Conservation (phyloP, 2,329 filamentous ascomycete species). For the Alternaria angustiovoidea region DNA sequence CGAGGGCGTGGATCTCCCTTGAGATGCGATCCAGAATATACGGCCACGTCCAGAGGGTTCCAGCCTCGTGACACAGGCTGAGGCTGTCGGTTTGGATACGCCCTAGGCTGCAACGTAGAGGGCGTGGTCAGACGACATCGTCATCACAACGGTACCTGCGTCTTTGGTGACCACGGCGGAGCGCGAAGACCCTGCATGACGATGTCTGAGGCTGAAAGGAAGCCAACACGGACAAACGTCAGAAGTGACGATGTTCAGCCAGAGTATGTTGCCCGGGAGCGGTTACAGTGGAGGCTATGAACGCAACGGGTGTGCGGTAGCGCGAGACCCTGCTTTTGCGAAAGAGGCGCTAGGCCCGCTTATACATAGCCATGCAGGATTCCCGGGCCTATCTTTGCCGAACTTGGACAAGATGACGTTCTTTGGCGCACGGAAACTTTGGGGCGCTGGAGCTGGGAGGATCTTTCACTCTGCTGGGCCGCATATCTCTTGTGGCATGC, state of each 20-base stretch:
- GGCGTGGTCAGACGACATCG: constrained; percentile 14
- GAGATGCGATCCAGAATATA: background rate
- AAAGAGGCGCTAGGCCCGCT: constrained; percentile 10
- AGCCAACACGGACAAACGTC: constrained; percentile 23
- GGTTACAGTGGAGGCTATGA: constrained; percentile 17
- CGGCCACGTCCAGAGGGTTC: background rate
- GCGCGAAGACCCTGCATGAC: constrained; percentile 8
- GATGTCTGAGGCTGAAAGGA: constrained; percentile 22
- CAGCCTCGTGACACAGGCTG: background rate
- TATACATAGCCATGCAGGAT: constrained; percentile 8
- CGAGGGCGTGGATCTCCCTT: background rate
- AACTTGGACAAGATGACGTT: constrained; percentile 26
- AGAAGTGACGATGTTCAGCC: constrained; percentile 29
- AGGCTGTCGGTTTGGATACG: background rate
- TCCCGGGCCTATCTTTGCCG: constrained; percentile 16
- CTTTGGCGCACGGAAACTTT: constrained; percentile 17
- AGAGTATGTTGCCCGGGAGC: constrained; percentile 15
- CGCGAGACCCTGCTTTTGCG: constrained; percentile 25
- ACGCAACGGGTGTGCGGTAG: constrained; percentile 23
- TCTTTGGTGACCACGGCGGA: constrained; percentile 9
- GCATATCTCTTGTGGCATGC: constrained; percentile 10
- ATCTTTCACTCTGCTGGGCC: constrained; percentile 24
- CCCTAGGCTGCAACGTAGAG: background rate
- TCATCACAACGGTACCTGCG: constrained; percentile 27
- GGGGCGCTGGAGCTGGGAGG: constrained; percentile 11